Percentiles rank a stretch among this genome's conserved stretches.
Conservation (phyloP, 2,329 filamentous ascomycete species). For the Penicillium frequentans region DNA sequence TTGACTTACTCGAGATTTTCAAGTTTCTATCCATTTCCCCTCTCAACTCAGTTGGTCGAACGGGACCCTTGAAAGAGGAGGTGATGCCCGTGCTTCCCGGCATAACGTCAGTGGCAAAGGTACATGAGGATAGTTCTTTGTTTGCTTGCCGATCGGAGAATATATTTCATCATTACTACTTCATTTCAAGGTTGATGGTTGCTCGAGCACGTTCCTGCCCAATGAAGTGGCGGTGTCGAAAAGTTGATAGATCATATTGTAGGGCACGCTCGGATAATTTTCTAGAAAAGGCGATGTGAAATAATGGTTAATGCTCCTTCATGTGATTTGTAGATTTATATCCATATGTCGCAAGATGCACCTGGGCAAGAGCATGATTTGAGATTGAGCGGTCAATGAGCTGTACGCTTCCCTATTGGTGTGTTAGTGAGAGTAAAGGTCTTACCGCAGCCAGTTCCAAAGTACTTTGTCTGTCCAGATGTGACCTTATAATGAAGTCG, state of each 20-base stretch:
- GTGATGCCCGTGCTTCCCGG: background rate
- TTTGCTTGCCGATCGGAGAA: background rate
- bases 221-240: background rate
- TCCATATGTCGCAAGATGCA: background rate
- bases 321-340: background rate
- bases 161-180: background rate
- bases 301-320: background rate
- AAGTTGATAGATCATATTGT: conserved; percentile 6
- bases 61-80: background rate
- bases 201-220: background rate
- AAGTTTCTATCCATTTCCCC: background rate
- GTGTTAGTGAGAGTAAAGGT: background rate
- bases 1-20: conserved; percentile 12
- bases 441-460: background rate
- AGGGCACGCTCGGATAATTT: background rate
- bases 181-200: background rate
- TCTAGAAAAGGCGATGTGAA: background rate
- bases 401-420: background rate
- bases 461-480: background rate
- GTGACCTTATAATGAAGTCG: background rate
- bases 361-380: background rate
- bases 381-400: background rate
- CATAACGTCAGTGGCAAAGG: background rate
- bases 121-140: background rate
- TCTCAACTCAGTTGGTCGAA: too few relatives aligned